Evolutionary conservation across 169 alveolate genomes (phyloP), one percentile per base, ranked within the genome.

Genomic region (Plasmodium malariae): DNA sequence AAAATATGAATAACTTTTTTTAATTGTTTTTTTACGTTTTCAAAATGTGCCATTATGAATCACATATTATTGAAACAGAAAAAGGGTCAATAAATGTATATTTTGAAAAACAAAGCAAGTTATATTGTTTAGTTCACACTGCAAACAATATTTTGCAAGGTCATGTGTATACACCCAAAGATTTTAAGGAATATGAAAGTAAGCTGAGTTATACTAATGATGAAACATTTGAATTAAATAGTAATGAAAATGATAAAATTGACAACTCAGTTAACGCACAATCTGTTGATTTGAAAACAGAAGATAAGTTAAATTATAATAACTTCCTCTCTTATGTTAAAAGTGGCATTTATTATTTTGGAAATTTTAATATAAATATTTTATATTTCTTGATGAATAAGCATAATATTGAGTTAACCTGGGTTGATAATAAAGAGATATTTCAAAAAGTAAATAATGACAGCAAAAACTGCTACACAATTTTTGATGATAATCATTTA

Each of bases 361-460:
- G 91, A 57, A 83, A 83, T 69, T 83, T 83, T 59, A 83, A 83
- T 40, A 60, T 83, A 37, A 69, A 55, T 48, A 40, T 69, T 68
- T 67, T 83, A 32, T 83, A 83, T 60, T 65, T 83, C 37, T 83
- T 83, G 30, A 55, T 83, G 86, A 65, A 69, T 34, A 83, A 83
- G 51, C 86, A 83, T 63, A 69, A 69, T 21, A 65, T 83, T 21
- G 91, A 83, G 30, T 72, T 83, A 26, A 11, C 6, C 21, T 83
- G 91, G 91, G 74, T 83, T 83, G 91, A 83, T 32, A 83, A 83
- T 57, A 69, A 69, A 51, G 86, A 83, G 21, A 83, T 83, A 83
- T 54, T 28, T 14, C 48, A 71, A 69, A 83, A 83, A 30, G 19
- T 83, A 83, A 83, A 83, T 36, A 37, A 69, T 24, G 30, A 26